Conservation (phyloP, 1,284 basidiomycete species). For the Pterulicium gracile region DNA sequence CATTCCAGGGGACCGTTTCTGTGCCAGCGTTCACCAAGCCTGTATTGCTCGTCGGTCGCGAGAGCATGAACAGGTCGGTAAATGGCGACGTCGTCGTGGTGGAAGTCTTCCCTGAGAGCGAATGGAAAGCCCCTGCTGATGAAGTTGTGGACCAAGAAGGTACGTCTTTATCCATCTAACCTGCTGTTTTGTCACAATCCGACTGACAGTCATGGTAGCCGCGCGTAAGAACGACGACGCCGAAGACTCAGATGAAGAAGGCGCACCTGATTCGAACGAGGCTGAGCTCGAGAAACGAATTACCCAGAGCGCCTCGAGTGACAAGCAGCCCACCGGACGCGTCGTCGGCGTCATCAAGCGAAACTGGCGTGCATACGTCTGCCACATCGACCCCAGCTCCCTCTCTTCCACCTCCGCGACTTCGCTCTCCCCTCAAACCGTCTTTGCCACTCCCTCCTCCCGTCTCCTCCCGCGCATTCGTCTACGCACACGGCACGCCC, state of each 20-base stretch:
- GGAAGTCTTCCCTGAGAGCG: conserved; percentile 76
- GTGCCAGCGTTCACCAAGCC: conserved; percentile 69
- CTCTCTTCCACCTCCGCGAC: conserved; percentile 72
- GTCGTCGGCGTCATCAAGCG: conserved; percentile 91
- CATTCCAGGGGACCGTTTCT: conserved; percentile 67
- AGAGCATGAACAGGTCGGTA: conserved; percentile 93
- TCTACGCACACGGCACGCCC: conserved; percentile 90
- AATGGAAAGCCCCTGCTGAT: conserved; percentile 92
- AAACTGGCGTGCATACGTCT: conserved; percentile 96
- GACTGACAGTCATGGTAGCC: conserved; percentile 29
- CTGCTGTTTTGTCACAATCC: conserved; percentile 6
- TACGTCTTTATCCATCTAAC: conserved; percentile 19
- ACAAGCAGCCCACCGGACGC: conserved; percentile 83
- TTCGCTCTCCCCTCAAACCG: conserved; percentile 81
- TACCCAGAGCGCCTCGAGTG: conserved; percentile 28
- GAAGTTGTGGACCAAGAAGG: conserved; percentile 91
- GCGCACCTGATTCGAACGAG: conserved; percentile 42
- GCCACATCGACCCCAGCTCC: conserved; percentile 88
- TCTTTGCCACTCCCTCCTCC: conserved; percentile 93
- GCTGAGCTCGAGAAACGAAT: conserved; percentile 38
- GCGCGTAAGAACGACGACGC: conserved; percentile 87
- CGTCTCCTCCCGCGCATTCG: conserved; percentile 90
- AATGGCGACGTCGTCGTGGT: conserved; percentile 92
- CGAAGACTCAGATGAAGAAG: conserved; percentile 53
- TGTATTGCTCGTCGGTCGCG: conserved; percentile 78